Evolutionary conservation across 1,284 basidiomycete species (phyloP), one percentile per base, ranked within the genome.

Genomic region (Leccinum subspadiceum): DNA sequence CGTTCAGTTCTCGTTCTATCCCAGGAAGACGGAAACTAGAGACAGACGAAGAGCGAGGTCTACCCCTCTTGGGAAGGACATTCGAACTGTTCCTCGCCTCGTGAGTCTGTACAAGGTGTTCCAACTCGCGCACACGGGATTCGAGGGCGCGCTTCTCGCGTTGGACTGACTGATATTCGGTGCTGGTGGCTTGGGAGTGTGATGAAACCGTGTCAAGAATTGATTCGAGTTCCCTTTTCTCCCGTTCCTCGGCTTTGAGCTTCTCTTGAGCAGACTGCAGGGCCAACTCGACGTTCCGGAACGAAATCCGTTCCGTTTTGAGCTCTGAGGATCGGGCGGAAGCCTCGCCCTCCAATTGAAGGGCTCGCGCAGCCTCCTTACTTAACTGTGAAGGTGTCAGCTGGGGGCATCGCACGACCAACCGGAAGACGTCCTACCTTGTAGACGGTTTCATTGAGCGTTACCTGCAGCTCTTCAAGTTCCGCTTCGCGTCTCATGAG

Each of bases 131-230:
- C 33, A 87, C 75, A 50, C 82, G 83, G 26, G 75, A 72, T 64
- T 85, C 82, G 13, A 87, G 77, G 3, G 73, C 76, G 35, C 68
- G 62, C 63, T 87, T 87, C 59, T 89, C 87, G 57, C 77, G 76
- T 65, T 82, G 78, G 22, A 87, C 70, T 59, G 80, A 81, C 9
- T 70, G 68, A n/a, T 75, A 71, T 33, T 77, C 78, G 20, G 75
- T 60, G n/a, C 73, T 77, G 26, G 80, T 76, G 5, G 76, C 71
- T 62, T 83, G 78, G 4, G 84, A 84, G n/a, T 78, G 76, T 52
- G 78, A 74, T 2, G 87, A 84, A 35, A 88, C 64, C 4, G 78
- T 77, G 53, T 86, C 81, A n/a, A 90, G 75, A 39, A 78, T 80
- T 37, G 78, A 74, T 62, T 90, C 81, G 37, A 90, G 77, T 57